phyloP scores from a whole-genome alignment of 2,329 filamentous ascomycete genomes.

The Alternaria ethzedia region DNA sequence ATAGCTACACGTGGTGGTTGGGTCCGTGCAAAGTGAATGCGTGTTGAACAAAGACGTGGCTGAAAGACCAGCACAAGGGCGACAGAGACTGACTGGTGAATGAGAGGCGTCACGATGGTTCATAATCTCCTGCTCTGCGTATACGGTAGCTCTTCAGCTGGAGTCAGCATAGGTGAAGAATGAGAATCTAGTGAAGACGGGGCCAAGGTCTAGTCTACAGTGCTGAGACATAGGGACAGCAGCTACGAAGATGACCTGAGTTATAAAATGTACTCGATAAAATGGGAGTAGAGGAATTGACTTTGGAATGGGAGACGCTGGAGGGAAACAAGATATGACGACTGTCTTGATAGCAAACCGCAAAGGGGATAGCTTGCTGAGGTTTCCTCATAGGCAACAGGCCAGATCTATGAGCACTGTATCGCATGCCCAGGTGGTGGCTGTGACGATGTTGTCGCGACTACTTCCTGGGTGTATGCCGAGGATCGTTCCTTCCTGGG shows the following conservation, averaged over 20 bases:
- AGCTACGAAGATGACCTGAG: neutral
- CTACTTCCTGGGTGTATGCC: neutral
- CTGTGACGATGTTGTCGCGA: neutral
- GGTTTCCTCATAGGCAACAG: neutral
- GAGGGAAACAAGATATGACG: neutral
- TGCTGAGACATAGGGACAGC: neutral
- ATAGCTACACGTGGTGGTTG: neutral
- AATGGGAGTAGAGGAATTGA: neutral
- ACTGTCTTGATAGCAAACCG: neutral
- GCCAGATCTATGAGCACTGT: neutral
- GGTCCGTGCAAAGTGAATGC: conserved; percentile 1
- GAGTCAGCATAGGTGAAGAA: neutral
- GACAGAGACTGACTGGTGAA: neutral
- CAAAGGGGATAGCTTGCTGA: neutral
- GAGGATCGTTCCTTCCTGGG: neutral
- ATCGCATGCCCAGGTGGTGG: neutral
- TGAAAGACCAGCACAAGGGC: conserved; percentile 2
- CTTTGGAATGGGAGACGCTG: neutral
- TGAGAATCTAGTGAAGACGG: neutral
- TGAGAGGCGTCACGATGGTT: neutral
- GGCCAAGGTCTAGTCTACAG: neutral
- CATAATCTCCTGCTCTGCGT: neutral
- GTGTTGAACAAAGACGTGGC: conserved; percentile 3
- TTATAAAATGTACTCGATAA: too few species aligned
- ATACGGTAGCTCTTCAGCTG: neutral